Evolutionary conservation across 2,329 filamentous ascomycete genomes (phyloP).

Genomic region (Cyclaneusma minus): DNA sequence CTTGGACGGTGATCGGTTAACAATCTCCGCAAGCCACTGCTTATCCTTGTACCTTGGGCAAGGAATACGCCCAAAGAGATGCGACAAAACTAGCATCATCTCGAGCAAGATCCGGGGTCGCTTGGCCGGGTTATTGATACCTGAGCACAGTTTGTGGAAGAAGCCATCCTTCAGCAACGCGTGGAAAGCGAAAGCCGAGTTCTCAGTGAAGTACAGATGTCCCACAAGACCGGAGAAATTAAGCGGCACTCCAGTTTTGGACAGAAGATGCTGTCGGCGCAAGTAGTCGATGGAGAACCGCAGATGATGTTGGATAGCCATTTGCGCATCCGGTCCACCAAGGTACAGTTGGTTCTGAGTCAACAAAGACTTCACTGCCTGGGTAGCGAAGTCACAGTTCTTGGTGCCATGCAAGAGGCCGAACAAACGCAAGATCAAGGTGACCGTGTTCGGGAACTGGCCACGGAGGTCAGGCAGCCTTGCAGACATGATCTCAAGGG

Average conservation of each 20-base stretch:
- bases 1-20: conserved; percentile 43
- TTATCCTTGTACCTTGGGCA: conserved; percentile 30
- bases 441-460: conserved; percentile 65
- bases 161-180: conserved; percentile 55
- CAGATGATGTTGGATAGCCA: conserved; percentile 59
- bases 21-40: conserved; percentile 29
- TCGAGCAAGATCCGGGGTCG: conserved; percentile 32
- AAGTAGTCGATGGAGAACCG: conserved; percentile 73
- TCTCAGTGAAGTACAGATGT: conserved; percentile 65
- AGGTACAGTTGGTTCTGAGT: conserved; percentile 57
- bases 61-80: conserved; percentile 50
- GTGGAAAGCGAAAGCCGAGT: conserved; percentile 63
- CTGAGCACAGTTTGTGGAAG: conserved; percentile 46
- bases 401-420: conserved; percentile 51
- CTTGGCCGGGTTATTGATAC: conserved; percentile 31
- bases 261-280: conserved; percentile 50
- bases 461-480: conserved; percentile 58
- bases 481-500: conserved; percentile 55
- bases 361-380: conserved; percentile 49
- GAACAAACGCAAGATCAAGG: conserved; percentile 53
- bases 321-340: conserved; percentile 50
- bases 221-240: conserved; percentile 58
- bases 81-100: conserved; percentile 52
- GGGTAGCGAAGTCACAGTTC: conserved; percentile 42
- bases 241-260: conserved; percentile 41